phyloP scores from a whole-genome alignment of 441 rosid species.

The Eutrema salsugineum region DNA sequence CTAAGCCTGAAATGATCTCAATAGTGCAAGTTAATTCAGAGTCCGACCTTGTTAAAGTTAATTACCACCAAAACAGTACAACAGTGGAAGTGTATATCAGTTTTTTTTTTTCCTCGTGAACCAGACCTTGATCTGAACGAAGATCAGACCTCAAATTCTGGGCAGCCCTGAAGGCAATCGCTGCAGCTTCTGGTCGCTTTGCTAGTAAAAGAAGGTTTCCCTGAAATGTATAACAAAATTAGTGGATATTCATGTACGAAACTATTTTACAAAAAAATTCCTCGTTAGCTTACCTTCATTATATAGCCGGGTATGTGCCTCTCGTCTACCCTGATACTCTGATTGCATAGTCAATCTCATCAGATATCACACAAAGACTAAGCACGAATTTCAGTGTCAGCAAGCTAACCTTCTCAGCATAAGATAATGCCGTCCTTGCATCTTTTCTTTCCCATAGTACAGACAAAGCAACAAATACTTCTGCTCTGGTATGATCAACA shows the following conservation, averaged over 20 bases:
- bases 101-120: constrained; percentile 1
- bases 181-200: constrained; percentile 87
- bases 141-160: constrained; percentile 96
- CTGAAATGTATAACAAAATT: constrained; percentile 35
- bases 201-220: constrained; percentile 78
- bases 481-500: constrained; percentile 86
- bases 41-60: constrained; percentile 5
- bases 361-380: constrained; percentile 17
- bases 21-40: constrained; percentile 18
- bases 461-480: constrained; percentile 84
- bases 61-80: constrained; percentile 21
- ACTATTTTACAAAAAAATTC: background rate
- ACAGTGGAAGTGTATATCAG: constrained; percentile 4
- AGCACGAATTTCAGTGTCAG: background rate
- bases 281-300: constrained; percentile 65
- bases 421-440: constrained; percentile 74
- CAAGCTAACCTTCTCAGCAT: constrained; percentile 89
- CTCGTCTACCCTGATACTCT: constrained; percentile 93
- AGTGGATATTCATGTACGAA: background rate
- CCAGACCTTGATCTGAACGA: constrained; percentile 92
- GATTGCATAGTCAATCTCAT: constrained; percentile 28
- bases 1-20: constrained; percentile 65
- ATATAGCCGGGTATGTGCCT: constrained; percentile 89
- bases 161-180: constrained; percentile 85
- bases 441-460: constrained; percentile 90